Conservation (phyloP, 2,329 filamentous ascomycete genomes). For the Ophiostoma triangulosporum region DNA sequence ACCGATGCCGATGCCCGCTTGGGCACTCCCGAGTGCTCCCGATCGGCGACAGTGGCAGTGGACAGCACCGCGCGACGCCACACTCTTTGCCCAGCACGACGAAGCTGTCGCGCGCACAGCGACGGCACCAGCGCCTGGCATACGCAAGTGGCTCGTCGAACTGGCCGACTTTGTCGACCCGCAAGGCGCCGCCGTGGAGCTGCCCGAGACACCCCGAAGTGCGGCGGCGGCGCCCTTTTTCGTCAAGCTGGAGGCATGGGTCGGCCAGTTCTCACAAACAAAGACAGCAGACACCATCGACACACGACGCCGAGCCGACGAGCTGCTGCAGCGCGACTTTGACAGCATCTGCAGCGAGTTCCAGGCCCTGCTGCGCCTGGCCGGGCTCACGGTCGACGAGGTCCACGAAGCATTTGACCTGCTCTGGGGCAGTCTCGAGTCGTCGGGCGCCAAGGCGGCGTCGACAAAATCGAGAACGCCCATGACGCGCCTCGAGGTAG, state of each 20-base stretch:
- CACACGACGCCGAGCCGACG: neutral
- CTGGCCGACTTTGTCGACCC: neutral
- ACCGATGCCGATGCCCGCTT: conserved; percentile 21
- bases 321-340: neutral
- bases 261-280: neutral
- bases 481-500: neutral
- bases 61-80: conserved; percentile 29
- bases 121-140: neutral
- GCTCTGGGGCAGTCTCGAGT: neutral
- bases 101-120: neutral
- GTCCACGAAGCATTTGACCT: conserved; percentile 2
- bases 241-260: conserved; percentile 7
- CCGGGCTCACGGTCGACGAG: conserved; percentile 10
- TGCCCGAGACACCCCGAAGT: neutral
- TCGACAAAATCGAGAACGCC: neutral
- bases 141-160: conserved; percentile 12
- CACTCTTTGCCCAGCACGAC: conserved; percentile 2
- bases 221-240: conserved; percentile 4
- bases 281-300: neutral
- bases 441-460: neutral
- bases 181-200: neutral
- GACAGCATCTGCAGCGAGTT: conserved; percentile 8
- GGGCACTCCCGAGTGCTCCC: conserved; percentile 32
- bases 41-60: conserved; percentile 37
- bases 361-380: conserved; percentile 10